Evolutionary conservation across 2,329 filamentous ascomycete genomes (phyloP).

Genomic region (Paraphoma sp.): DNA sequence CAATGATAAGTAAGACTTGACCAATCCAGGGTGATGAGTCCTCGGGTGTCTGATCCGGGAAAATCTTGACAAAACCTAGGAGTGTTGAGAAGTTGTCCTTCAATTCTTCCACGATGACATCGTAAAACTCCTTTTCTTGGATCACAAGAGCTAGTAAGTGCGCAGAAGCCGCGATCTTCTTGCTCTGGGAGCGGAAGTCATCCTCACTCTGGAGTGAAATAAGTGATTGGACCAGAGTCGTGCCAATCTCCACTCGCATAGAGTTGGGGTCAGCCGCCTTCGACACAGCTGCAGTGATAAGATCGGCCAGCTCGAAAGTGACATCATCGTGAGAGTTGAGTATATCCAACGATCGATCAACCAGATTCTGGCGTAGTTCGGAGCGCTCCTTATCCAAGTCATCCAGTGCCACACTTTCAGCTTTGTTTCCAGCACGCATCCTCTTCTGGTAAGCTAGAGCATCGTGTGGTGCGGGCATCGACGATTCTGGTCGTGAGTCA

Average conservation of each 20-base stretch:
- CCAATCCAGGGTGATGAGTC: constrained; percentile 92
- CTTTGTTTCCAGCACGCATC: constrained; percentile 39
- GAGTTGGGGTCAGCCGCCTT: constrained; percentile 66
- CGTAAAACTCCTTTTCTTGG: constrained; percentile 82
- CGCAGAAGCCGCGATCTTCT: constrained; percentile 87
- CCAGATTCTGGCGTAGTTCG: constrained; percentile 75
- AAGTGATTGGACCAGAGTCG: constrained; percentile 82
- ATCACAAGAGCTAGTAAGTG: constrained; percentile 89
- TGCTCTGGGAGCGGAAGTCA: constrained; percentile 61
- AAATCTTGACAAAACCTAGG: constrained; percentile 77
- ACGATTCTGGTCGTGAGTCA: constrained; percentile 20
- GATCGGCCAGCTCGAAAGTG: constrained; percentile 88
- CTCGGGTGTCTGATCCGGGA: constrained; percentile 70
- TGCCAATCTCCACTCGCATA: constrained; percentile 76
- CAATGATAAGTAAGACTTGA: constrained; percentile 86
- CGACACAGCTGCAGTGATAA: constrained; percentile 75
- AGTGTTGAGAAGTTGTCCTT: constrained; percentile 79
- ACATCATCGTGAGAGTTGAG: constrained; percentile 86
- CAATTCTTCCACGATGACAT: constrained; percentile 74
- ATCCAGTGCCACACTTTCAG: constrained; percentile 68
- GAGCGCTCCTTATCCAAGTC: constrained; percentile 79
- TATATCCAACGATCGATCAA: constrained; percentile 89
- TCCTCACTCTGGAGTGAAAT: constrained; percentile 69
- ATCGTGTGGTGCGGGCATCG: constrained; percentile 22
- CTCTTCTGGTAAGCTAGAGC: constrained; percentile 43